Base-by-base conservation (phyloP, 257 asterid genomes). In the Buddleja alternifolia region DNA sequence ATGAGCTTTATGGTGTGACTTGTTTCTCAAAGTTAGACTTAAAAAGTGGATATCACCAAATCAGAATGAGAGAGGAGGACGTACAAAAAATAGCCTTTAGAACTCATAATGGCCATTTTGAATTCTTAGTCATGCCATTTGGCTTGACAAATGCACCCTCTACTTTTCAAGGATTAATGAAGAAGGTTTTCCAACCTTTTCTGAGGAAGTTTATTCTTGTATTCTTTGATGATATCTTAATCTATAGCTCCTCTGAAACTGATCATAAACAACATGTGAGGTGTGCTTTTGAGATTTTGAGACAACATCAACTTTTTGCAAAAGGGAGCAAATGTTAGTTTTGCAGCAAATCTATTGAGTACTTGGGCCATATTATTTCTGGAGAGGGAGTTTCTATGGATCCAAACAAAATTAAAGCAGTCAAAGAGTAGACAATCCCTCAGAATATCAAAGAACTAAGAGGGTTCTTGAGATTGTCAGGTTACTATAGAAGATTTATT, bases 101-200 rank as follows among this genome's bases (percentile, higher is more conserved):
- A 7, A 68, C 66, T 0, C 75, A 74, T 14, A 1, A 19, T 1
- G 71, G 79, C 0, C 70, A 58, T 8, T 60, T 20, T 19, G 79
- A 74, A 21, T 67, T 45, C 14, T 1, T 69, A 1, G 70, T 67
- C 0, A 66, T 73, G 73, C 69, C 75, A 1, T 78, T 65, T 12
- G 71, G 71, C 0, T 41, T 72, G 1, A 59, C 54, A 0, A 72
- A 77, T 74, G 77, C 77, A 0, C 83, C 75, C 0, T n/a, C 78
- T 0, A 51, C 70, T 0, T 70, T 74, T 37, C 72, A 75, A 34
- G 9, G 60, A 0, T 1, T 24, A 0, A 78, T 70, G 72, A 78
- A 74, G 3, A 8, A 54, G 0, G 3, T 63, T 2, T 74, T 71
- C 15, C 1, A 9, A 0, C 45, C 47, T 0, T 66, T 21, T 40